A percentile compares a stretch with the other conserved stretches of the same genome.
These are phyloP conservation scores for Botryobasidium botryosum DNA, from an alignment of 768 basidiomycete genomes.

Conservation along the genomic window DNA sequence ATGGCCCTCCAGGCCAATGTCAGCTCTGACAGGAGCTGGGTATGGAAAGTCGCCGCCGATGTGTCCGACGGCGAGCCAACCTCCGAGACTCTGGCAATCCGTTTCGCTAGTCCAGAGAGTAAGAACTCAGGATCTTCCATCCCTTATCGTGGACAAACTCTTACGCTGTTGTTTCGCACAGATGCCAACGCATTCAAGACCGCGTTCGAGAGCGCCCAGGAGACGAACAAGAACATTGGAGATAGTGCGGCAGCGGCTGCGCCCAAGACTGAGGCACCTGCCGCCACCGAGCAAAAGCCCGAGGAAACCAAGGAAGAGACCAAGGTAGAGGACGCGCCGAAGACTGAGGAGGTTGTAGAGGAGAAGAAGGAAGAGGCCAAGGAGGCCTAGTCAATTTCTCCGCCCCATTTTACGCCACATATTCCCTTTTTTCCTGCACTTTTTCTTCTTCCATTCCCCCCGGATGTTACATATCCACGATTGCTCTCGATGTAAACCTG, in stretches of 20 bases:
- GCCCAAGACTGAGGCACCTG: slow-evolving; percentile 19
- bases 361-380: slow-evolving; percentile 12
- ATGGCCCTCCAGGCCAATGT: slow-evolving; percentile 96
- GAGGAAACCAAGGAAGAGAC: slow-evolving; percentile 13
- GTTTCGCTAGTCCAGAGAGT: slow-evolving; percentile 96
- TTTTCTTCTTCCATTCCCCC: too few species aligned
- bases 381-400: too few species aligned
- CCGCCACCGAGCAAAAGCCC: slow-evolving; percentile 13
- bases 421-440: too few species aligned
- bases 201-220: slow-evolving; percentile 75
- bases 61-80: slow-evolving; percentile 82
- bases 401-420: too few species aligned
- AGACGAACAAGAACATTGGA: slow-evolving; percentile 35
- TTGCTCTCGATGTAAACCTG: too few species aligned
- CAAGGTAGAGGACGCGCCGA: slow-evolving; percentile 13
- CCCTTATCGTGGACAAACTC: neutral
- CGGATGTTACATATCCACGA: too few species aligned
- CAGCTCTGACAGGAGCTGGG: slow-evolving; percentile 98
- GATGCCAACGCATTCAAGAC: slow-evolving; percentile 80
- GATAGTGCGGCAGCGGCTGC: slow-evolving; percentile 14
- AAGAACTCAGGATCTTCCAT: slow-evolving; percentile 19
- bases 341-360: slow-evolving; percentile 15
- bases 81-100: slow-evolving; percentile 91
- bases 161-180: slow-evolving; percentile 17
- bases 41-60: slow-evolving; percentile 94